phyloP scores from a whole-genome alignment of 164 flowering plant genomes.

The Stephania cephalantha region DNA sequence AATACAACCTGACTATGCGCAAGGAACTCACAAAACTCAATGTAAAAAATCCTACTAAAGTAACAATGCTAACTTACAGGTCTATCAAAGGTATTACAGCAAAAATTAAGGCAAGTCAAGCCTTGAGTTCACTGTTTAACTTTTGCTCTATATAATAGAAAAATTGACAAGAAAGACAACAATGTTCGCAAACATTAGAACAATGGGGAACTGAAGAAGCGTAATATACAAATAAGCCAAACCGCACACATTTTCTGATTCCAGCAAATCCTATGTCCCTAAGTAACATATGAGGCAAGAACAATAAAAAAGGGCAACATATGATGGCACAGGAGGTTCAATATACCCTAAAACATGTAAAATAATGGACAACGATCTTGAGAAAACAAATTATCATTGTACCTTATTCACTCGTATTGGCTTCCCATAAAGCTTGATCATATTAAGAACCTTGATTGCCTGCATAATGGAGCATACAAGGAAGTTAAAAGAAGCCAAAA shows the following conservation, averaged over 20 bases:
- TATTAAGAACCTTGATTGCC: constrained; percentile 97
- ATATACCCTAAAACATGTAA: not conserved
- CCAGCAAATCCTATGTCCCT: no score
- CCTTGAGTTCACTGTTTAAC: not conserved
- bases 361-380: not conserved
- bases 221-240: not conserved
- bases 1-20: no score
- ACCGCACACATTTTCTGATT: no score
- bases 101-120: not conserved
- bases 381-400: constrained; percentile 2
- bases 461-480: constrained; percentile 23
- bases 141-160: not conserved
- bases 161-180: not conserved
- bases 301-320: no score
- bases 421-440: constrained; percentile 97
- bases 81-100: not conserved
- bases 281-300: no score
- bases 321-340: not conserved
- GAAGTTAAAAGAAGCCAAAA: not conserved
- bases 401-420: constrained; percentile 98
- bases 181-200: not conserved
- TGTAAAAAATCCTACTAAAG: not conserved
- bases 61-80: not conserved
- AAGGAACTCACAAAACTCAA: not conserved
- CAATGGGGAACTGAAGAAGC: no score